Evolutionary conservation across 352 stramenopile genomes (phyloP), one percentile per base, ranked within the genome.

Genomic region (Phytopythium boreale): DNA sequence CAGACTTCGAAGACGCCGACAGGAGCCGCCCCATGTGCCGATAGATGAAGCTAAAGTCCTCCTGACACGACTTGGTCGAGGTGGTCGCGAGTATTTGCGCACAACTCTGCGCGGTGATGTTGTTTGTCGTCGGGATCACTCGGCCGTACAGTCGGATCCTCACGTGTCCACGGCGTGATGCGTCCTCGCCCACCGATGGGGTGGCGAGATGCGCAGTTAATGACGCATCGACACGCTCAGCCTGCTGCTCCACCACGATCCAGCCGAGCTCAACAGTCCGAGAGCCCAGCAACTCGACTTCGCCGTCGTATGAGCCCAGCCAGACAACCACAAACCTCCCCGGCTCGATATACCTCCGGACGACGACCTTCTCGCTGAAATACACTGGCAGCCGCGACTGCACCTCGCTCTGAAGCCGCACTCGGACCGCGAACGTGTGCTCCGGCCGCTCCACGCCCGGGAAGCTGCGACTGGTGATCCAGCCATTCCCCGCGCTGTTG

Each of bases 1-100:
- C 43, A 6, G 43, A 47, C 11, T 24, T 27, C 12, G 47, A 37
- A 7, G 49, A 56, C 49, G 26, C 49, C 5, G 55, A 34, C 20
- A 77, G 49, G 53, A 72, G 67, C 4, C 56, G 57, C 41, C 70
- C 67, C 67, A 74, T 77, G 36, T 77, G 57, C 10, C 63, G 70
- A 41, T 77, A 77, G 36, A 78, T 74, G 31, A 75, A 75, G 26
- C 66, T 75, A 2, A 78, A 63, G 47, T 78, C 71, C 67, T 78
- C 64, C 37, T 71, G 59, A 9, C 74, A 76, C 11, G 71, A 75
- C 47, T 74, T 71, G 22, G 74, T 62, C 15, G 56, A 44, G 2
- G 27, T 39, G 5, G 4, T 53, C 17, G 56, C 41, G 7, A 62
- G 56, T 2, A 52, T 43, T 3, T 29, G 12, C 8, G 39, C 56